Conservation (phyloP, 1,284 basidiomycete species). For the Chiua sp. region DNA sequence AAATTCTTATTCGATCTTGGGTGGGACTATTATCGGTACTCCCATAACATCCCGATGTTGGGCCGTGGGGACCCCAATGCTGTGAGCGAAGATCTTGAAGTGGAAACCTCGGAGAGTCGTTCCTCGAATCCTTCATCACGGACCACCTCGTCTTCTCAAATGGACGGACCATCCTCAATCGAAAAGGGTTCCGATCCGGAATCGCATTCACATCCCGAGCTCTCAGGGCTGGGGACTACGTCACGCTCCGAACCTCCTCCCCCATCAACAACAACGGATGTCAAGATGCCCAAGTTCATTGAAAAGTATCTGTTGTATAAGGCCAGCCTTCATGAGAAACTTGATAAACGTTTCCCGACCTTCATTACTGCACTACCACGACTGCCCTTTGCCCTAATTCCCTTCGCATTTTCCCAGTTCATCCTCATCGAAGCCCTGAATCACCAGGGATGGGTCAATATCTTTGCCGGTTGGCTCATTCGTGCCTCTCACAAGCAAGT, state of each 20-base stretch:
- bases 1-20: constrained; percentile 73
- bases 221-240: constrained; percentile 3
- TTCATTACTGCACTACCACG: constrained; percentile 71
- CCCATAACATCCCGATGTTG: constrained; percentile 30
- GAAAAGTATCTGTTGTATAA: constrained; percentile 24
- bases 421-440: constrained; percentile 90
- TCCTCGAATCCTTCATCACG: not conserved
- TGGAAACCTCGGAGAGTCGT: not conserved
- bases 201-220: not conserved
- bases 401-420: constrained; percentile 96
- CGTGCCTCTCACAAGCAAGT: constrained; percentile 51
- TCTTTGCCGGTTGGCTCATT: constrained; percentile 81
- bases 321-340: constrained; percentile 22
- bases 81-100: not conserved
- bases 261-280: not conserved
- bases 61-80: constrained; percentile 10
- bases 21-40: constrained; percentile 61
- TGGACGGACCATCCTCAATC: not conserved
- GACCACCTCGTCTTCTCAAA: not conserved
- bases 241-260: not conserved
- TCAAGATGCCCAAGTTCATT: constrained; percentile 11
- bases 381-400: constrained; percentile 83
- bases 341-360: constrained; percentile 69
- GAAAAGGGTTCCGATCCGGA: not conserved
- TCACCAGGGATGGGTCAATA: constrained; percentile 89